Evolutionary conservation across 2,329 filamentous ascomycete genomes (phyloP), one percentile per base, ranked within the genome.

Genomic region (Cryoendolithus antarcticus): DNA sequence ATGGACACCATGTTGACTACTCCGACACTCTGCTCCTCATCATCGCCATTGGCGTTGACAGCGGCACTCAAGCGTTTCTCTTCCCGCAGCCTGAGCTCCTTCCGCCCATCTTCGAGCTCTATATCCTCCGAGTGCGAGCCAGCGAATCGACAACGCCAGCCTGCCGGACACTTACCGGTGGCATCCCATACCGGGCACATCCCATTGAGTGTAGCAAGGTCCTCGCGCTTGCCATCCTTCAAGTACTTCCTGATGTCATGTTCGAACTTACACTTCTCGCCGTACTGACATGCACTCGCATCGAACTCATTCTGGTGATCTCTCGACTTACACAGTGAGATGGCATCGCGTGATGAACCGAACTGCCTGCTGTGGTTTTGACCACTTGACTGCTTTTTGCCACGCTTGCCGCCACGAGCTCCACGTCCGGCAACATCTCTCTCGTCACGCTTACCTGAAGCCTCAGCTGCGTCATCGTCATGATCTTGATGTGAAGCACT

Each of bases 131-230:
- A 91, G 62, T 98, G 91, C 46, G 85, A 93, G 46, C 74, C 74
- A 28, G 85, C 82, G 55, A 95, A 93, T 13, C 89, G 81, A 59
- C 91, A 98, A 59, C 89, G 93, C 88, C 89, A 98, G 4, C 91
- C 91, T 9, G 81, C 75, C 35, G 75, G 72, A 53, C 91, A 98
- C 45, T 70, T 75, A 9, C 88, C 88, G 47, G 80, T 75, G 10
- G 69, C 67, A 48, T 84, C 79, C 60, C 77, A 95, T 6, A 93
- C 73, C 1, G 88, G 89, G 55, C 91, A 98, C 45, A 80, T 69
- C 5, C 84, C 82, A 32, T 70, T 71, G 52, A 93, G 81, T 0
- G 82, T 85, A 4, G 72, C 71, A 30, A 95, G 69, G 54, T 96
- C 85, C 44, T 76, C 76, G 33, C 85, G 77, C 48, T 89, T 88